A percentile compares a stretch with the other conserved stretches of the same genome.
Conservation (phyloP, 352 stramenopile genomes). For the Peronosclerospora sorghi region DNA sequence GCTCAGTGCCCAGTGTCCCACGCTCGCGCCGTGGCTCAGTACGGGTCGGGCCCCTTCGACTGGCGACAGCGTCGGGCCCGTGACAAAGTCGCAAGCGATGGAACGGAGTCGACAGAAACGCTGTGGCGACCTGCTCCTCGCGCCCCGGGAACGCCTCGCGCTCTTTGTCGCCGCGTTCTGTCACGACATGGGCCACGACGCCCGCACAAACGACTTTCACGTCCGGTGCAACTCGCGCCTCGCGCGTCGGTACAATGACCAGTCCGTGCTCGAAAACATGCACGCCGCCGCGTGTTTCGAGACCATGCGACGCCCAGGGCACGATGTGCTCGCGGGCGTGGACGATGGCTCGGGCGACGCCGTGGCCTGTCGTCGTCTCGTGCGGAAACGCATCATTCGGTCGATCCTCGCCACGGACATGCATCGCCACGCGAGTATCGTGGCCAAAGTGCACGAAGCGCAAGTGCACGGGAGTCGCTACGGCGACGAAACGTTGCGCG, state of each 20-base stretch:
- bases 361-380: constrained; percentile 9
- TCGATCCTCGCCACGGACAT: constrained; percentile 82
- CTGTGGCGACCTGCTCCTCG: constrained; percentile 31
- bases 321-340: constrained; percentile 51
- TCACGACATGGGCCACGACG: constrained; percentile 85
- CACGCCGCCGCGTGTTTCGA: constrained; percentile 73
- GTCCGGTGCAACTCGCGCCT: constrained; percentile 61
- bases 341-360: constrained; percentile 18
- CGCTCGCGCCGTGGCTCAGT: constrained; percentile 13
- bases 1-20: constrained; percentile 41
- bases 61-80: constrained; percentile 7
- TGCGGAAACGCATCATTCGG: constrained; percentile 65
- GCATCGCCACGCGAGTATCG: constrained; percentile 61
- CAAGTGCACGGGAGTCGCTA: constrained; percentile 40
- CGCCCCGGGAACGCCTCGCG: constrained; percentile 44
- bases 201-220: constrained; percentile 84
- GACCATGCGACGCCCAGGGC: constrained; percentile 51
- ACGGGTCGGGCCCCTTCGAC: constrained; percentile 9
- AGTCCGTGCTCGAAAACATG: constrained; percentile 85
- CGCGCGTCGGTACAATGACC: constrained; percentile 82
- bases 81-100: constrained; percentile 13
- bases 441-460: constrained; percentile 55
- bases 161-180: constrained; percentile 74
- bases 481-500: constrained; percentile 44
- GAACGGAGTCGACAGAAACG: constrained; percentile 16